phyloP scores from a whole-genome alignment of 2,329 filamentous ascomycete species.

The Xylariales sp. region DNA sequence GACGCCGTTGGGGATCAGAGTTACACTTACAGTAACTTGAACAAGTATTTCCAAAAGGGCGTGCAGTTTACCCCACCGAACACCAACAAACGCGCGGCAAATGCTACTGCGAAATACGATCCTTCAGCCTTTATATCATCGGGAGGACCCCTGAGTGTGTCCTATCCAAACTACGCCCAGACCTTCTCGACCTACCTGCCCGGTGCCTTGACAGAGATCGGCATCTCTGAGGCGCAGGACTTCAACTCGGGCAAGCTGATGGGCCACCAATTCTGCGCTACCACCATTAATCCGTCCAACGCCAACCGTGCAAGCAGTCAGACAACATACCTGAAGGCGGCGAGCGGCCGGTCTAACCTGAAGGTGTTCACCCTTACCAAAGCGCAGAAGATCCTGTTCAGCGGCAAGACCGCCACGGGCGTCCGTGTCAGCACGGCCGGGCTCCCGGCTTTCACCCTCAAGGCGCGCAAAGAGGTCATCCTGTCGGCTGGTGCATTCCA shows the following conservation, averaged over 20 bases:
- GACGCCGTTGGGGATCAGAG: slow-evolving; percentile 17
- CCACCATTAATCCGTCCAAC: slow-evolving; percentile 18
- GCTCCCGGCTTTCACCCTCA: slow-evolving; percentile 13
- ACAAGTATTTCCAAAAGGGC: slow-evolving; percentile 20
- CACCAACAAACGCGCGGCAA: slow-evolving; percentile 15
- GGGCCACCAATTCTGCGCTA: slow-evolving; percentile 28
- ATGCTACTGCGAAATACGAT: slow-evolving; percentile 22
- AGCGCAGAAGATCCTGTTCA: slow-evolving; percentile 41
- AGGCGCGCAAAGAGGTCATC: slow-evolving; percentile 30
- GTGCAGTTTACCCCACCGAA: slow-evolving; percentile 18
- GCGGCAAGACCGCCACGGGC: slow-evolving; percentile 27
- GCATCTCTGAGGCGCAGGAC: slow-evolving; percentile 27
- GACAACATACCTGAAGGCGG: slow-evolving; percentile 5
- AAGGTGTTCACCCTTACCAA: slow-evolving; percentile 25
- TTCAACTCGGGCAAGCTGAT: slow-evolving; percentile 36
- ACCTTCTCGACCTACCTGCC: slow-evolving; percentile 33
- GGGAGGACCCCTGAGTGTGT: slow-evolving; percentile 34
- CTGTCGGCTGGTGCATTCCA: slow-evolving; percentile 31
- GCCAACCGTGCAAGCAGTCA: slow-evolving; percentile 11
- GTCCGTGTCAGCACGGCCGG: slow-evolving; percentile 16
- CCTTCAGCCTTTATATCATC: slow-evolving; percentile 21
- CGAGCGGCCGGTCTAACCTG: slow-evolving; percentile 10
- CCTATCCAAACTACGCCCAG: slow-evolving; percentile 34
- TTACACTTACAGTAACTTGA: slow-evolving; percentile 19
- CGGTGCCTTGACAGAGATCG: slow-evolving; percentile 33